Evolutionary conservation across 2,329 filamentous ascomycete genomes (phyloP).

Genomic region (Karstenula rhodostoma): DNA sequence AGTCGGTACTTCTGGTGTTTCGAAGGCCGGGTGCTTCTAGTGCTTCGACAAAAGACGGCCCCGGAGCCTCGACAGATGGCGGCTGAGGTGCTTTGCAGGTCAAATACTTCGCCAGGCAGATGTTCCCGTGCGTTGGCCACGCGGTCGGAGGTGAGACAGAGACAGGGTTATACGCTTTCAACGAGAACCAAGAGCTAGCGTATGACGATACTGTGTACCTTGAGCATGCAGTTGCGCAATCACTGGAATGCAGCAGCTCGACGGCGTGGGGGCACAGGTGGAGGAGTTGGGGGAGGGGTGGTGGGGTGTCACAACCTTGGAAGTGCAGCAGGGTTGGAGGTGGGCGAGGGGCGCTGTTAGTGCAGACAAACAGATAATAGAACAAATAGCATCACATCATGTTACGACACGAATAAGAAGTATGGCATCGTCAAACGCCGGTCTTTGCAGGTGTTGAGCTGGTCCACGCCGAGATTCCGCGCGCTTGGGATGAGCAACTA

Average conservation of each 20-base stretch:
- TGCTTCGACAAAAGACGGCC: background rate
- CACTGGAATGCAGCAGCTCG: too few species aligned
- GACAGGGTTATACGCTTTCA: background rate
- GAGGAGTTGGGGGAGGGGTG: slow-evolving; percentile 19
- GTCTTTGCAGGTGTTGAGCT: slow-evolving; percentile 3
- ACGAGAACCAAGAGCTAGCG: background rate
- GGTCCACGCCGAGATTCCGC: background rate
- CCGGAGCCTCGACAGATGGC: too few species aligned
- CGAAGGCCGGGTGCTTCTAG: background rate
- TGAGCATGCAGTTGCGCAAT: background rate
- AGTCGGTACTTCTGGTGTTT: background rate
- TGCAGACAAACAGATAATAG: background rate
- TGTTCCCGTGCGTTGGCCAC: slow-evolving; percentile 39
- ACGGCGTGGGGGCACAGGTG: background rate
- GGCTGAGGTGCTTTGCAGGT: too few species aligned
- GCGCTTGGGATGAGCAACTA: slow-evolving; percentile 6
- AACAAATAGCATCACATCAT: background rate
- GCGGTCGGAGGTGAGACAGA: slow-evolving; percentile 24
- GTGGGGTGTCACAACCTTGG: slow-evolving; percentile 21
- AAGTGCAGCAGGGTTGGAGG: background rate
- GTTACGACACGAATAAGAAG: background rate
- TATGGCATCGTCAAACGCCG: background rate
- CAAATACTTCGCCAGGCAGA: background rate
- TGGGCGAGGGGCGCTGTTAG: background rate
- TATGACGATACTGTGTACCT: background rate